Percentiles rank a stretch among this genome's conserved stretches.
phyloP scores from a whole-genome alignment of 2,329 filamentous ascomycete species.

The Didymellaceae sp. region DNA sequence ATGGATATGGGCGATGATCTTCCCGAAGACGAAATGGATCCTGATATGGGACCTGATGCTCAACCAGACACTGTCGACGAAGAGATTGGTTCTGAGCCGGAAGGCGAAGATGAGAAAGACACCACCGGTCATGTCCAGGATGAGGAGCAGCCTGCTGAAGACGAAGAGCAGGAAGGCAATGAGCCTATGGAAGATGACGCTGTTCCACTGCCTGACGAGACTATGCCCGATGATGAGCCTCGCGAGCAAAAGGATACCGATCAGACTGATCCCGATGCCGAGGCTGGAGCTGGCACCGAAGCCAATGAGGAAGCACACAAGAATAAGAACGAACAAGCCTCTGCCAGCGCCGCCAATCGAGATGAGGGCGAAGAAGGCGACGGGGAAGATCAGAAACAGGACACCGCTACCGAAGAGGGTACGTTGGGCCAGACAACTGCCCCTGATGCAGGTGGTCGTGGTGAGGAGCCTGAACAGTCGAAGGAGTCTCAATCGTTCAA shows the following conservation, averaged over 20 bases:
- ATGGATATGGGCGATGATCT: constrained; percentile 48
- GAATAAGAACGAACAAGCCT: constrained; percentile 65
- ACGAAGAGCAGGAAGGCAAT: constrained; percentile 55
- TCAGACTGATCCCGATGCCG: constrained; percentile 59
- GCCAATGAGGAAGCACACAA: constrained; percentile 63
- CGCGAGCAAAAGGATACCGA: constrained; percentile 56
- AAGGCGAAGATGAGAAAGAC: constrained; percentile 43
- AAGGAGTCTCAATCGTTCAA: constrained; percentile 77
- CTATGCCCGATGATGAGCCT: constrained; percentile 58
- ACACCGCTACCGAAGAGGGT: constrained; percentile 69
- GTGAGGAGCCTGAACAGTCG: constrained; percentile 49
- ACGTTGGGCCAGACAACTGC: constrained; percentile 48
- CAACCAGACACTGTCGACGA: constrained; percentile 43
- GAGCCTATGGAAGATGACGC: constrained; percentile 55
- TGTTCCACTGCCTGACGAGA: constrained; percentile 54
- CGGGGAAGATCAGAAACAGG: constrained; percentile 67
- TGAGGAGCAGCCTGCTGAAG: constrained; percentile 53
- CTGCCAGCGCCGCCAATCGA: constrained; percentile 63
- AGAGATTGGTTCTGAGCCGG: constrained; percentile 43
- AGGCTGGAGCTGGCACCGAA: constrained; percentile 70
- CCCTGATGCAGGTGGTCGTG: constrained; percentile 46
- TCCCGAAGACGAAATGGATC: constrained; percentile 42
- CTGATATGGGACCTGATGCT: constrained; percentile 35
- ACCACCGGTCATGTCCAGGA: constrained; percentile 46
- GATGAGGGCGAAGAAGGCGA: constrained; percentile 72